Conservation (phyloP, 139 green algal genomes). For the Chlamydomonas asymmetrica region DNA sequence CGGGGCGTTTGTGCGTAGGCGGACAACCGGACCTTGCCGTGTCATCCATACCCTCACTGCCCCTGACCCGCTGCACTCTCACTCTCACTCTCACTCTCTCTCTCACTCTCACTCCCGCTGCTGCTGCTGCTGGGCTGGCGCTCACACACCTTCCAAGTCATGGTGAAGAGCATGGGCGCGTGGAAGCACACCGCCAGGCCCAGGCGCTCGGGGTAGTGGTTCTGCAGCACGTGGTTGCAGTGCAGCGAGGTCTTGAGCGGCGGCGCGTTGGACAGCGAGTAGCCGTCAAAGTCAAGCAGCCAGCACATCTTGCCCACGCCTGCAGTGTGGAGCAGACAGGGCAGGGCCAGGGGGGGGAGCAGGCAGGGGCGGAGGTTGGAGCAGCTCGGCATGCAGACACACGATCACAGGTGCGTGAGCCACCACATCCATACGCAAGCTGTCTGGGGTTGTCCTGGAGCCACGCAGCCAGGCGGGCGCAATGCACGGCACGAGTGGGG, state of each 20-base stretch:
- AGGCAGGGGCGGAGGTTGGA: too few species aligned
- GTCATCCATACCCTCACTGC: too few species aligned
- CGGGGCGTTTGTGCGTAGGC: too few species aligned
- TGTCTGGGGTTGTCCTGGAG: not conserved
- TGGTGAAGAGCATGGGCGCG: conserved; percentile 70
- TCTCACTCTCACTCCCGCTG: too few species aligned
- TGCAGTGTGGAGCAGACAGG: conserved; percentile 31
- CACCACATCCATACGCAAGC: conserved; percentile 5
- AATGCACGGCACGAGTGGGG: not conserved
- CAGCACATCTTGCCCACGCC: conserved; percentile 77
- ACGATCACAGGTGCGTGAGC: too few species aligned
- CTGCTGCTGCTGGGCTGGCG: too few species aligned
- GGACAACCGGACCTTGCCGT: too few species aligned
- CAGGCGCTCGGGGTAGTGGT: conserved; percentile 86
- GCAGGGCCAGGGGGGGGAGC: too few species aligned
- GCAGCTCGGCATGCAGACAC: too few species aligned
- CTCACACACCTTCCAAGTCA: conserved; percentile 72
- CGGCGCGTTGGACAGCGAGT: conserved; percentile 70
- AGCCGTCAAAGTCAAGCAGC: conserved; percentile 77
- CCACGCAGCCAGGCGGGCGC: not conserved
- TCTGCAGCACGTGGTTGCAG: conserved; percentile 58
- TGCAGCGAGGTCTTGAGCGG: conserved; percentile 50
- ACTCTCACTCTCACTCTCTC: too few species aligned
- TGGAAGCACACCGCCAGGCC: conserved; percentile 74
- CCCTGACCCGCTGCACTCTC: too few species aligned